These are phyloP conservation scores for Cavenderia fasciculata DNA, from an alignment of 78 protist genomes.

Conservation along the genomic window DNA sequence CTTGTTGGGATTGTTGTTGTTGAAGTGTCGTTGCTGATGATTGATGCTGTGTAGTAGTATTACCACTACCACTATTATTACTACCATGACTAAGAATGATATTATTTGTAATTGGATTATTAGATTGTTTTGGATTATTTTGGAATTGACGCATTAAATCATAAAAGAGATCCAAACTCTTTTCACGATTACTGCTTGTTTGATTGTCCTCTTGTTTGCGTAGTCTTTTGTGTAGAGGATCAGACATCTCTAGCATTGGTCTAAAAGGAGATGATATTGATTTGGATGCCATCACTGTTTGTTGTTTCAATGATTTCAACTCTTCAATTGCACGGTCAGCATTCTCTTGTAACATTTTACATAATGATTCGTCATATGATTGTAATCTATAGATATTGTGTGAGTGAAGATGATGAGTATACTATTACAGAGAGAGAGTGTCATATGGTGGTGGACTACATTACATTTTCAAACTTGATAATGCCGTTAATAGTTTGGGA, in stretches of 20 bases:
- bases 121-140: not conserved
- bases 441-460: not conserved
- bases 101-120: not conserved
- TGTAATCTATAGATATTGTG: not conserved
- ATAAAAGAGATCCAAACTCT: slow-evolving; percentile 36
- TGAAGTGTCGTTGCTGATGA: not conserved
- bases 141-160: slow-evolving; percentile 37
- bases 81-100: not conserved
- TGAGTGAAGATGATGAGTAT: not conserved
- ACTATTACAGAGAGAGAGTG: not conserved
- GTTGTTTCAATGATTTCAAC: not conserved
- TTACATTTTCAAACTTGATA: slow-evolving; percentile 59
- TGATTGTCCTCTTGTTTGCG: slow-evolving; percentile 22
- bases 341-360: not conserved
- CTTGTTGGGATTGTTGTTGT: not conserved
- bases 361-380: not conserved
- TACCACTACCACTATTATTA: not conserved
- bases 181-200: slow-evolving; percentile 25
- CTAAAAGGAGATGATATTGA: slow-evolving; percentile 37
- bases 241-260: slow-evolving; percentile 7
- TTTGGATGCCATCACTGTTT: not conserved
- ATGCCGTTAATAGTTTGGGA: slow-evolving; percentile 1
- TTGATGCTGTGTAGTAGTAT: not conserved
- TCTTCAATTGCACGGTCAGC: slow-evolving; percentile 6
- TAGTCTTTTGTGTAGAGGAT: slow-evolving; percentile 29